Evolutionary conservation across 495 filamentous ascomycete genomes (phyloP), one percentile per base, ranked within the genome.

Genomic region (Penicillium antarcticum): DNA sequence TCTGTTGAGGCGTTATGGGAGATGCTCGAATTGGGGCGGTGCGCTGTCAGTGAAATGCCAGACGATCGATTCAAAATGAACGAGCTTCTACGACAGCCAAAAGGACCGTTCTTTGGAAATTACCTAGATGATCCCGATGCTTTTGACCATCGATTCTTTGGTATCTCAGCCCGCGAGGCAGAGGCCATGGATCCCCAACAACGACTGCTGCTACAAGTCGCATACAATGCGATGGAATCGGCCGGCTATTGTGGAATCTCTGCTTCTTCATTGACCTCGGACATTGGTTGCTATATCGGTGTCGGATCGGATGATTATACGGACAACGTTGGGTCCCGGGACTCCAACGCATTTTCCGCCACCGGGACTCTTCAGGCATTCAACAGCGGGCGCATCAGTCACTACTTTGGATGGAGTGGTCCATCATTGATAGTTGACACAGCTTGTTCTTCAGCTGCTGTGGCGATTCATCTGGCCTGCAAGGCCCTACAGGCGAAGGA

Each of bases 171-270:
- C 0, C 64, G 70, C 9, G 79, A 82, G 54, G 71, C 71, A 5
- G 51, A 51, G 5, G 63, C 61, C 12, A 74, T 73, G 68, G 79
- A 79, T 35, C 79, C 77, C 0, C 73, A 77, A 39, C 80, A 77
- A 38, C 57, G 77, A 11, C 51, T 77, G 3, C 31, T 75, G 0
- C 65, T 80, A 3, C 63, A 78, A 21, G 56, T 67, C 0, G 56
- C 66, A 2, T 79, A 79, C 43, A 58, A 79, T 42, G 71, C 72
- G 2, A 39, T 75, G 2, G 68, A 79, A 41, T 65, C 65, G 39
- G 58, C 58, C 14, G 68, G 70, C 0, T 71, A 68, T 41, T 61
- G 55, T 47, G 54, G 58, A 8, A 29, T n/a, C 10, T 48, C 8
- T 17, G 29, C 10, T 19, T 1, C 2, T n/a, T 12, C 4, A 33